Percentiles rank a stretch among this genome's conserved stretches.
Conservation (phyloP, 805 yeast genomes). For the Groenewaldozyma tartarivorans region DNA sequence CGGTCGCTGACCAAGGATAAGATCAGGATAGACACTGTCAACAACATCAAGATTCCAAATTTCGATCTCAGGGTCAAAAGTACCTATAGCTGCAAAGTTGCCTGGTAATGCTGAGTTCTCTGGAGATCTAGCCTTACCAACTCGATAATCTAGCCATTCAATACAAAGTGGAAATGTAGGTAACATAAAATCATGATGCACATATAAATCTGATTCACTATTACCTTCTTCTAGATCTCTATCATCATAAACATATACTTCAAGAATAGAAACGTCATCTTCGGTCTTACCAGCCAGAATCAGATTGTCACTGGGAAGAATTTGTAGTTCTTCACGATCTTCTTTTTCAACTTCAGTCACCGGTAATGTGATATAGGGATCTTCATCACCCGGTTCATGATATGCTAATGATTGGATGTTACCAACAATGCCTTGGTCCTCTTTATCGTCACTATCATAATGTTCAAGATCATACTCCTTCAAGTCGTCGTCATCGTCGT, state of each 20-base stretch:
- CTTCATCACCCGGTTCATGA: slow-evolving; percentile 37
- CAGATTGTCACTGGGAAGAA: slow-evolving; percentile 83
- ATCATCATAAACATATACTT: slow-evolving; percentile 82
- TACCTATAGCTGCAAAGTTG: slow-evolving; percentile 92
- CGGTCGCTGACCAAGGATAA: slow-evolving; percentile 74
- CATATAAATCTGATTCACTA: slow-evolving; percentile 60
- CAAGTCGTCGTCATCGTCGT: slow-evolving; percentile 59
- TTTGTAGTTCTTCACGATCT: slow-evolving; percentile 75
- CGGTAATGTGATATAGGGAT: slow-evolving; percentile 56
- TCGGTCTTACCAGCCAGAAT: slow-evolving; percentile 90
- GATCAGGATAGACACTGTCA: slow-evolving; percentile 91
- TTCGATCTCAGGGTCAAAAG: slow-evolving; percentile 96
- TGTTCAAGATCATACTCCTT: slow-evolving; percentile 81
- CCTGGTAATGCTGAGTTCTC: slow-evolving; percentile 47
- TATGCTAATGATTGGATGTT: slow-evolving; percentile 32
- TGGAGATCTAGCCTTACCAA: slow-evolving; percentile 34
- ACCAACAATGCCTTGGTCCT: slow-evolving; percentile 40
- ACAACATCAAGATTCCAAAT: slow-evolving; percentile 90
- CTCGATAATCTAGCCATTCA: slow-evolving; percentile 83
- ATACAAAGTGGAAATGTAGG: slow-evolving; percentile 96
- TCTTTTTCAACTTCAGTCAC: slow-evolving; percentile 49
- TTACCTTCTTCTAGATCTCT: slow-evolving; percentile 58
- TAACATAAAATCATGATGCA: slow-evolving; percentile 93
- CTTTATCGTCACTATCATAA: slow-evolving; percentile 45
- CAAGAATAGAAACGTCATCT: slow-evolving; percentile 86